phyloP scores from a whole-genome alignment of 345 rosid genomes.

The Triadica sebifera region DNA sequence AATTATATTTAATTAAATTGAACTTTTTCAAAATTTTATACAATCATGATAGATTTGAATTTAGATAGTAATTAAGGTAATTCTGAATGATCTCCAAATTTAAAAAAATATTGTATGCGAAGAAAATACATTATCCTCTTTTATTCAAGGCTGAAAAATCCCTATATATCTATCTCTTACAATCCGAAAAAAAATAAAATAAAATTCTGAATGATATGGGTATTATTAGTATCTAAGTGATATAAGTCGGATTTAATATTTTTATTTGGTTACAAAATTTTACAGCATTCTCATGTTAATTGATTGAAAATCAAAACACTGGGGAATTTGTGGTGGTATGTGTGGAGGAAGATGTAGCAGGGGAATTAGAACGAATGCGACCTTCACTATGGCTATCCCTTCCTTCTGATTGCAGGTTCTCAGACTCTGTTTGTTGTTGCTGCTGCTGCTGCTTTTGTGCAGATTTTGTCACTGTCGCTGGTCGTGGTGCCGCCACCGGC shows the following conservation, averaged over 20 bases:
- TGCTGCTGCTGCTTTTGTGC: constrained; percentile 15
- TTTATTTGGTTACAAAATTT: constrained; percentile 37
- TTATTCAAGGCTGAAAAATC: constrained; percentile 13
- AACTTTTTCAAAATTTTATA: too few species aligned
- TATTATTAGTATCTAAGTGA: constrained; percentile 1
- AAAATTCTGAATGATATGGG: background rate
- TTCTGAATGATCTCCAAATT: too few species aligned
- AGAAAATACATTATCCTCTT: background rate
- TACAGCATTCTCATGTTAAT: constrained; percentile 15
- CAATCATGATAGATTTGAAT: too few species aligned
- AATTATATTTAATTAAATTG: too few species aligned
- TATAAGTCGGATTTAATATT: background rate
- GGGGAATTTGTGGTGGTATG: constrained; percentile 56
- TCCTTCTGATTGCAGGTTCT: constrained; percentile 43
- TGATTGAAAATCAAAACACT: constrained; percentile 14
- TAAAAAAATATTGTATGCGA: background rate
- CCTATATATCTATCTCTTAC: constrained; percentile 13
- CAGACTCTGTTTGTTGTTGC: constrained; percentile 18
- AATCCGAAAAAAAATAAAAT: background rate
- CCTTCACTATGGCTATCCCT: constrained; percentile 43
- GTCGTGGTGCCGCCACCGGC: constrained; percentile 42
- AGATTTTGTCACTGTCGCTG: background rate
- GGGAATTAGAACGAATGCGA: constrained; percentile 47
- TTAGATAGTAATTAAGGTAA: too few species aligned
- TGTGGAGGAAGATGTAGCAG: constrained; percentile 67